Evolutionary conservation across 169 alveolate genomes (phyloP).

Genomic region (Plasmodium gallinaceum): DNA sequence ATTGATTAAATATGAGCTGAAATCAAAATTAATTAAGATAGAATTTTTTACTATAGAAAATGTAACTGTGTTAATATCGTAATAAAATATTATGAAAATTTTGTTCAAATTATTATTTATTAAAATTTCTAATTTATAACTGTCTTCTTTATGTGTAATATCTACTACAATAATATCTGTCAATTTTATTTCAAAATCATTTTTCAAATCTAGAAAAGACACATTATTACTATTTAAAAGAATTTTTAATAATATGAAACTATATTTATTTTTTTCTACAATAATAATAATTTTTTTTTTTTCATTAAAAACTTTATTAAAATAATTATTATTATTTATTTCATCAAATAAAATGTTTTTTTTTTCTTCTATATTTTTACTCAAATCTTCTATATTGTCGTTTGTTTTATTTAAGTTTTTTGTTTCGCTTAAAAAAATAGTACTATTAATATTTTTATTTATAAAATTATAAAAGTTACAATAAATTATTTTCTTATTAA

Average conservation of each 20-base stretch:
- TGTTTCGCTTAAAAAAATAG: background rate
- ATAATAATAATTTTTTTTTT: slow-evolving; percentile 3
- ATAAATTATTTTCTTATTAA: background rate
- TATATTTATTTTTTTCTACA: slow-evolving; percentile 24
- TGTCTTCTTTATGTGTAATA: slow-evolving; percentile 6
- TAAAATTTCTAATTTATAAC: slow-evolving; percentile 1
- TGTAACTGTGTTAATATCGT: slow-evolving; percentile 2
- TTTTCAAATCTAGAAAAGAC: slow-evolving; percentile 12
- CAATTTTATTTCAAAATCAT: background rate
- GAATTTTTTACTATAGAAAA: background rate
- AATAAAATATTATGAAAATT: slow-evolving; percentile 34
- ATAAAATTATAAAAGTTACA: slow-evolving; percentile 32
- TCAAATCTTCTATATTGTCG: background rate
- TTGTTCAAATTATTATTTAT: slow-evolving; percentile 1
- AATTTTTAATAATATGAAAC: slow-evolving; percentile 15
- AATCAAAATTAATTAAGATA: slow-evolving; percentile 27
- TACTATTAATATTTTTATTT: background rate
- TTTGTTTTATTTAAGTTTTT: background rate
- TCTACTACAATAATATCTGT: slow-evolving; percentile 28
- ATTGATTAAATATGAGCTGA: slow-evolving; percentile 7
- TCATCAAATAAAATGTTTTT: background rate
- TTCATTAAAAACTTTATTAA: slow-evolving; percentile 9
- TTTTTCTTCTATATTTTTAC: background rate
- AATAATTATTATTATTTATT: slow-evolving; percentile 9
- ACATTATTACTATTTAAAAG: slow-evolving; percentile 18